Evolutionary conservation across 2,329 filamentous ascomycete genomes (phyloP), one percentile per base, ranked within the genome.

Genomic region (Aspergillus felis): DNA sequence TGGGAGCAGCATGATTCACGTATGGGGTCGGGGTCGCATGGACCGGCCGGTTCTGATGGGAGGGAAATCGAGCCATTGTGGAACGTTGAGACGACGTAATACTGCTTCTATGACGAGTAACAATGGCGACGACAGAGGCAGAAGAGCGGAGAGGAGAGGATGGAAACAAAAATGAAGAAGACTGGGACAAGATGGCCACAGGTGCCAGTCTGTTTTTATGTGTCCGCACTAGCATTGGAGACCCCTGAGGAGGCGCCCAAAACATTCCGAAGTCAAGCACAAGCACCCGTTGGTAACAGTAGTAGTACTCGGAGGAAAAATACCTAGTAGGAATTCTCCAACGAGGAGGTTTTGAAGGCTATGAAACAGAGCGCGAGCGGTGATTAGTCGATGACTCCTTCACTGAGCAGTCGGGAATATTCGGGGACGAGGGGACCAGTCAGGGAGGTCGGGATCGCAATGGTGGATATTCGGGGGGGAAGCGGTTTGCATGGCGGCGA

Each of bases 211-310:
- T 66, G 66, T 58, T 71, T 69, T 71, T 73, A 72, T 69, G 70
- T 70, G 58, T 59, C 50, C 62, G 66, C 61, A 65, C 64, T 66
- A 69, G 56, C 62, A 71, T 70, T 69, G 66, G 60, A 62, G 57
- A 61, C 68, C 70, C 66, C 65, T 71, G 69, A 66, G 65, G 53
- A 67, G 59, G 65, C 64, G 64, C 67, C 67, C 68, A 69, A 61
- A 63, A 61, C 68, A 71, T 71, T 62, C 69, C 79, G 65, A 81
- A 79, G 82, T 81, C 60, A 88, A 91, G 70, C 84, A 59, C 41
- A 51, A 22, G 22, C 32, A 17, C 32, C 32, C 14, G 32, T 17
- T 38, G 32, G 14, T 38, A 2, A 14, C 32, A 38, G 14, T 17
- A 38, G 32, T 17, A 38, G 1, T 4, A 25, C 14, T 38, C 32